Percentiles rank a stretch among this genome's conserved stretches.
These are phyloP conservation scores for Actinidia arguta DNA, from an alignment of 179 eudicot genomes.

Conservation along the genomic window DNA sequence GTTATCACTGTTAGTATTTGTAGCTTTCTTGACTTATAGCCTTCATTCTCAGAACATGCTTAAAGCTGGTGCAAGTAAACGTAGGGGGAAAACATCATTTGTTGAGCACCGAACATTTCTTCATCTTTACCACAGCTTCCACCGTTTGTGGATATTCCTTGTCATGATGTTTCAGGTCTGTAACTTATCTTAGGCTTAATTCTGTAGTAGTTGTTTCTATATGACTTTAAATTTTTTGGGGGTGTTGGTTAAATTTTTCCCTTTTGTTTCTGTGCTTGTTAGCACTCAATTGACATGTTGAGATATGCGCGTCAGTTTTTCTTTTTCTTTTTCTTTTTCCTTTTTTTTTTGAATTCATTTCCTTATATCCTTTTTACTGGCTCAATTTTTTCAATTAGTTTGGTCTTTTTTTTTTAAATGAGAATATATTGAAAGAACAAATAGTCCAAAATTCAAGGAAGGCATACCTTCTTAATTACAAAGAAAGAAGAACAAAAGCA, in stretches of 20 bases:
- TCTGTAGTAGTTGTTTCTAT: not conserved
- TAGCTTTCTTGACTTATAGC: constrained; percentile 18
- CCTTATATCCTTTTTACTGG: not conserved
- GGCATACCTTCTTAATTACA: too few species aligned
- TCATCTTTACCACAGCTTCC: constrained; percentile 98
- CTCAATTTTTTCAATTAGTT: not conserved
- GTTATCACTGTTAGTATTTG: not conserved
- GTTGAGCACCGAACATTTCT: constrained; percentile 97
- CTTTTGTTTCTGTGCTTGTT: not conserved
- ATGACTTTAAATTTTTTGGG: too few species aligned
- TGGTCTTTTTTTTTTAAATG: not conserved
- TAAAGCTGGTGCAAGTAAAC: constrained; percentile 69
- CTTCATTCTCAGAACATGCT: constrained; percentile 48
- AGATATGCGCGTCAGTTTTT: not conserved
- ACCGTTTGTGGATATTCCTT: constrained; percentile 98
- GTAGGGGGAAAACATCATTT: constrained; percentile 91
- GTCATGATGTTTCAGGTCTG: constrained; percentile 96
- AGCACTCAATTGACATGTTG: not conserved
- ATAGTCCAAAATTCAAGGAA: too few species aligned
- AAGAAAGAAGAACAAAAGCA: too few species aligned
- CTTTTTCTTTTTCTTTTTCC: not conserved
- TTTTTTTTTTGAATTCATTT: not conserved
- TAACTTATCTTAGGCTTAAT: not conserved
- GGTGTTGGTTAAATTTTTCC: not conserved
- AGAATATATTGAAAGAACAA: too few species aligned